phyloP scores from a whole-genome alignment of 2,329 filamentous ascomycete genomes.

The Delphinella strobiligena region DNA sequence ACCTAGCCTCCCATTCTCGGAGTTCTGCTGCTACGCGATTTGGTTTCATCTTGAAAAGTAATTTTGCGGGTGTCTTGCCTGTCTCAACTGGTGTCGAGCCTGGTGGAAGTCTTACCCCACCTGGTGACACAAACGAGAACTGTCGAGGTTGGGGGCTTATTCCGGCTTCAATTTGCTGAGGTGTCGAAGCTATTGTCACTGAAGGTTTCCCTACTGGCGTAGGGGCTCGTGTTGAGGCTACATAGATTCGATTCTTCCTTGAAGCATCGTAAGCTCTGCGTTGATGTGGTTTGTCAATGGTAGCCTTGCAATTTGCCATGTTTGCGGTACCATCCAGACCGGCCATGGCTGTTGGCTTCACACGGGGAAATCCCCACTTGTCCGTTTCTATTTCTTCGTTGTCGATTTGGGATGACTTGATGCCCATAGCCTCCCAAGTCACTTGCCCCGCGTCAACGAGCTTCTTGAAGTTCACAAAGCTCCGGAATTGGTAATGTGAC shows the following conservation, averaged over 20 bases:
- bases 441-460: constrained; percentile 39
- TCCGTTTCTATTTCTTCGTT: constrained; percentile 24
- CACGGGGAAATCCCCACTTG: constrained; percentile 34
- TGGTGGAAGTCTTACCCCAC: too few relatives aligned
- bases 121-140: too few relatives aligned
- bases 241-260: too few relatives aligned
- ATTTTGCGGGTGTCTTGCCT: too few relatives aligned
- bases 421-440: constrained; percentile 37
- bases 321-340: constrained; percentile 30
- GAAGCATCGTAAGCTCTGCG: not conserved
- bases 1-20: constrained; percentile 6
- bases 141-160: too few relatives aligned
- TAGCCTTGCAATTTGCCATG: constrained; percentile 25
- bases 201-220: not conserved
- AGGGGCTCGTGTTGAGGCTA: too few relatives aligned
- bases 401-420: constrained; percentile 11
- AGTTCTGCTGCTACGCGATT: constrained; percentile 6
- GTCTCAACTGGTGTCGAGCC: too few relatives aligned
- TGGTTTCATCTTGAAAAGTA: constrained; percentile 6
- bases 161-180: too few relatives aligned
- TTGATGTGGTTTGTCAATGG: constrained; percentile 3
- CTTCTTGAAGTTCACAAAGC: constrained; percentile 38
- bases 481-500: constrained; percentile 44
- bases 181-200: not conserved
- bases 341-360: constrained; percentile 22